Conservation (phyloP, 2,329 filamentous ascomycete species). For the Penicillium sp. region DNA sequence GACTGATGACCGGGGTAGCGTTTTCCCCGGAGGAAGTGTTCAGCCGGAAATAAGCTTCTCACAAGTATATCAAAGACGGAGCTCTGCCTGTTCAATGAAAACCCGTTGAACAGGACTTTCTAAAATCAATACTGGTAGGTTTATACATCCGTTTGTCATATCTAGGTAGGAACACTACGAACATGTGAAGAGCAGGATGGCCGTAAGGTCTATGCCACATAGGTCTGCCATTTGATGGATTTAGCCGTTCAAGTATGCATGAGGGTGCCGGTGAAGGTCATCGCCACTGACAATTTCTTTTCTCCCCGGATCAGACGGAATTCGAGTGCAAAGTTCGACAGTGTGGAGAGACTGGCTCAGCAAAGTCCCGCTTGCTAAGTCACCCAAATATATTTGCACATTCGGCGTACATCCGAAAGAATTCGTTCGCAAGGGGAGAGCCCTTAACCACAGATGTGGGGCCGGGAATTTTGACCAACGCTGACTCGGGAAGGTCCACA, state of each 20-base stretch:
- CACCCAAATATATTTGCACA: constrained; percentile 1
- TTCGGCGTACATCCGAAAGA: background rate
- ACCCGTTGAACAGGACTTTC: too few species aligned
- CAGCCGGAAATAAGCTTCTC: constrained; percentile 23
- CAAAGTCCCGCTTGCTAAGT: constrained; percentile 7
- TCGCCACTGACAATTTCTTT: constrained; percentile 14
- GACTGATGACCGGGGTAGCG: constrained; percentile 30
- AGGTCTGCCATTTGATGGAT: background rate
- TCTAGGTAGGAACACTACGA: too few species aligned
- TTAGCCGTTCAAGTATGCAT: constrained; percentile 13
- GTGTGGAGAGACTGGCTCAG: constrained; percentile 14
- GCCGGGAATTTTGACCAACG: background rate
- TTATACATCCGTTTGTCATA: background rate
- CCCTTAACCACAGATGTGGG: constrained; percentile 20
- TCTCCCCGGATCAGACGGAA: constrained; percentile 14
- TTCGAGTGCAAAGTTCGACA: background rate
- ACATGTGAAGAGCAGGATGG: too few species aligned
- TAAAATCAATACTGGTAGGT: too few species aligned
- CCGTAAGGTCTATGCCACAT: too few species aligned
- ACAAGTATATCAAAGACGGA: constrained; percentile 17
- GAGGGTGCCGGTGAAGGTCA: constrained; percentile 6
- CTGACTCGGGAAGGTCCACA: background rate
- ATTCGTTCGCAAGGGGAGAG: constrained; percentile 15
- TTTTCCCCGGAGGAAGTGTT: constrained; percentile 35
- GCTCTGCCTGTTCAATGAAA: background rate